Evolutionary conservation across 345 rosid species (phyloP), one percentile per base, ranked within the genome.

Genomic region (Euphorbia lathyris): DNA sequence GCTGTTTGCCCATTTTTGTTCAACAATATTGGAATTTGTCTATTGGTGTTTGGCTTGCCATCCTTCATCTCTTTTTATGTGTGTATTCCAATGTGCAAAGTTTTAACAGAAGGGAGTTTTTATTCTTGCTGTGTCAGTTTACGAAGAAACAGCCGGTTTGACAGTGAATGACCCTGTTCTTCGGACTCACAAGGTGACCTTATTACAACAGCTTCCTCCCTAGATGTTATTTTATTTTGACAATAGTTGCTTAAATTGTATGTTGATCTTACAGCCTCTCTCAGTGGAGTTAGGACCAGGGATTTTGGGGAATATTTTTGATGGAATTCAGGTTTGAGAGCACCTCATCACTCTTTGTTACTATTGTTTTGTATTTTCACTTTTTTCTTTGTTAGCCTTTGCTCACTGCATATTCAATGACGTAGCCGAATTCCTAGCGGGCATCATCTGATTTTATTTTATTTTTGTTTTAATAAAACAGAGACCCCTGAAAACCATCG

Each of bases 201-300:
- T 48, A 9, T 23, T 30, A 13, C 2, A 9, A 11, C 32, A 1
- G 43, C 10, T 52, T 74, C n/a, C 17, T 69, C 58, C 61, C n/a
- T 51, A 17, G 57, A 5, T 5, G 66, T 51, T 14, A 20, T 34
- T 32, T 53, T 38, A 14, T 43, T 50, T n/a, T 52, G 45, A 26
- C 58, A 53, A 55, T 58, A 25, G 72, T 66, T 51, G 79, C 80
- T 70, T 58, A 2, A 25, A 40, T 27, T 65, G 27, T 57, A 11
- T 68, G n/a, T 55, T 80, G 71, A 78, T 71, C 57, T 76, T 87
- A 23, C 92, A 90, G 99, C 99, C 99, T 63, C 82, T 96, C 50
- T 92, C 99, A 7, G 97, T 92, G 80, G 98, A 96, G 86, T 75
- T 96, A 74, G 99, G 99, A 74, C 98, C 99, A 36, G 99, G 99